Evolutionary conservation across 2,329 filamentous ascomycete genomes (phyloP).

Genomic region (Clarireedia hainanense): DNA sequence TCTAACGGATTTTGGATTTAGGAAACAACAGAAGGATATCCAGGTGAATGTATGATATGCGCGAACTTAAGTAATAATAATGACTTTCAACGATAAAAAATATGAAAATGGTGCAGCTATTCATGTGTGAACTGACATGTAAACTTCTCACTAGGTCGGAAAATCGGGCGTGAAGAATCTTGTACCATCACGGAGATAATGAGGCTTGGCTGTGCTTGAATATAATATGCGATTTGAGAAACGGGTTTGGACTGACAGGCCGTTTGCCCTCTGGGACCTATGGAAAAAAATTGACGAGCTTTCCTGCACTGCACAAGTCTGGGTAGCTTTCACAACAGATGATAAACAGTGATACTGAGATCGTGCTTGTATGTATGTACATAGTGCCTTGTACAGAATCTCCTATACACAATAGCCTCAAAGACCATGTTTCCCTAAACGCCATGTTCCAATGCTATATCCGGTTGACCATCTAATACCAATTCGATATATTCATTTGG

Average conservation of each 20-base stretch:
- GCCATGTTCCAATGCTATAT: background rate
- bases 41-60: background rate
- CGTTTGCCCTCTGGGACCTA: too few species aligned
- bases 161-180: too few species aligned
- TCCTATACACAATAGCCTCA: background rate
- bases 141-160: too few species aligned
- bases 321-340: too few species aligned
- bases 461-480: background rate
- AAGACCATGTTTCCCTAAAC: constrained; percentile 7
- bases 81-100: background rate
- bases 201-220: too few species aligned
- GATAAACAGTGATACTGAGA: background rate
- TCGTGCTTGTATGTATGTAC: background rate
- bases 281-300: too few species aligned
- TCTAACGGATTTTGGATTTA: background rate
- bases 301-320: too few species aligned
- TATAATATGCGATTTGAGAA: too few species aligned
- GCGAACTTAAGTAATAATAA: background rate
- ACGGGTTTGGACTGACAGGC: too few species aligned
- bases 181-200: too few species aligned
- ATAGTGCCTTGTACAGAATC: background rate
- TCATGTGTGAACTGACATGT: background rate
- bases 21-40: background rate
- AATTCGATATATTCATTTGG: background rate
- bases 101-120: background rate